Conservation (phyloP, 441 rosid species). For the Melastoma candidum region DNA sequence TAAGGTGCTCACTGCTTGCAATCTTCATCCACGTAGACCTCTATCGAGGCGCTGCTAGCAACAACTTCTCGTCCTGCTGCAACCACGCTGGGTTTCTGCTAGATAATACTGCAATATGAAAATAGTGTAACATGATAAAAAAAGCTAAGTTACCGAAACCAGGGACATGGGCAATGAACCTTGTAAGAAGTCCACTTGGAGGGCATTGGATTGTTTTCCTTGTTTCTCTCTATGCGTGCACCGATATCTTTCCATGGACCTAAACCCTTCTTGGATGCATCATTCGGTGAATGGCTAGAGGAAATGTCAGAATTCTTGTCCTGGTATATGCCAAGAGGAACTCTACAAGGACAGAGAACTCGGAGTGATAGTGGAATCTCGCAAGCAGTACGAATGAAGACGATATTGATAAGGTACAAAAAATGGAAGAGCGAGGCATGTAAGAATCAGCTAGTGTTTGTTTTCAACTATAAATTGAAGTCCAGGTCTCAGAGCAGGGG, state of each 20-base stretch:
- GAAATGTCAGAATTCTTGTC: conserved; percentile 31
- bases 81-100: conserved; percentile 31
- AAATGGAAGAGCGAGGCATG: too few species aligned
- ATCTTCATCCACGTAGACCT: conserved; percentile 77
- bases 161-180: conserved; percentile 26
- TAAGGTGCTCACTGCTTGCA: conserved; percentile 36
- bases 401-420: too few species aligned
- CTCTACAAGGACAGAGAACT: conserved; percentile 16
- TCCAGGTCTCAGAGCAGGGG: too few species aligned
- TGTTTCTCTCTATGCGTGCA: conserved; percentile 72
- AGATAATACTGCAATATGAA: conserved; percentile 21
- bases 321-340: conserved; percentile 47
- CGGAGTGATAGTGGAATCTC: conserved; percentile 1
- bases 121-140: conserved; percentile 5
- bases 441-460: too few species aligned
- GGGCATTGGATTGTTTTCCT: conserved; percentile 74
- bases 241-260: conserved; percentile 68
- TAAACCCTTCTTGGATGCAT: conserved; percentile 31
- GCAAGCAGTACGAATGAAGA: too few species aligned
- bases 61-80: conserved; percentile 29
- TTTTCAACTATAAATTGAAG: too few species aligned
- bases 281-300: conserved; percentile 24
- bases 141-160: neutral
- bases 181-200: conserved; percentile 66
- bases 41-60: conserved; percentile 34